Base-by-base conservation (phyloP, 1,284 basidiomycete species). In the Moesziomyces aphidis region DNA sequence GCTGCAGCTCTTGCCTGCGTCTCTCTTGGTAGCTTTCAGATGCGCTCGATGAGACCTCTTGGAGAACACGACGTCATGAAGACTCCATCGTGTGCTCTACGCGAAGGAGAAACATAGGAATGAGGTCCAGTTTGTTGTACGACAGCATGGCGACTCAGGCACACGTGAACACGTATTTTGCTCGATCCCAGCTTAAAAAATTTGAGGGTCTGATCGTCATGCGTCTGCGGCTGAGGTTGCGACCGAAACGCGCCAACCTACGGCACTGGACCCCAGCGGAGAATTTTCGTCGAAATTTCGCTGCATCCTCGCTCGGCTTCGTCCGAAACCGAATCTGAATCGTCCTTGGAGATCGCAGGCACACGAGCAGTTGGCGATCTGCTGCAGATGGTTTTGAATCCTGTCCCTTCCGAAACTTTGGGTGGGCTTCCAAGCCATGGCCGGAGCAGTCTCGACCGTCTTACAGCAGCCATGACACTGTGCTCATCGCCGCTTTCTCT, bases 211-310 rank as follows among this genome's bases (percentile, higher is more conserved):
- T 26, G 39, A 42, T 42, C 39, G 39, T 6, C 39, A 19, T 19
- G 39, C 39, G 39, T 34, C 31, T 34, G 39, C 39, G 19, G 39
- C 17, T 7, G 39, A 42, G 39, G 1, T 19, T 5, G 39, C 39
- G 15, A 19, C 39, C 17, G 19, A 4, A 7, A 8, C 39, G 39
- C 39, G 39, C 39, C 15, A 17, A 42, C 39, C 39, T 19, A 7
- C 39, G 39, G 39, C 39, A 42, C 39, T 42, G 39, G 3, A 17
- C 39, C 17, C 2, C n/a, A 45, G 23, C 67, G 67, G 67, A 70
- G 61, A 64, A 59, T 64, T 54, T 61, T 70, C 67, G 67, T 57
- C 57, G 43, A 50, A 70, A 70, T 50, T 63, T 70, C 61, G 67
- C 57, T 64, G 56, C 22, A 62, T 52, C 39, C 50, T 69, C 57